Conservation (phyloP, 345 rosid species). For the Acer saccharum region DNA sequence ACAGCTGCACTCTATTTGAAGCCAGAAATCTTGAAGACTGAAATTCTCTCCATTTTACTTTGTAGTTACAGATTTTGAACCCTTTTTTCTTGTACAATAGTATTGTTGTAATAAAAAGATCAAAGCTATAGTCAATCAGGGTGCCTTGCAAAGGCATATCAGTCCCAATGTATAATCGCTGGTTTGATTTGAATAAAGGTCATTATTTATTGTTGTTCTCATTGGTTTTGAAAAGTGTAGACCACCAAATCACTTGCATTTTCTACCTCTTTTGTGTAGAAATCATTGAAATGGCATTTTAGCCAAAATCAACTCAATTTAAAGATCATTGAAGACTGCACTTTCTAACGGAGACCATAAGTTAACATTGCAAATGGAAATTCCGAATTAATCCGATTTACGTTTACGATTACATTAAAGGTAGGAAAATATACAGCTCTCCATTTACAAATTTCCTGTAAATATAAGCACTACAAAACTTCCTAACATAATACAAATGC, state of each 20-base stretch:
- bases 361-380: not conserved
- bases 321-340: not conserved
- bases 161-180: slow-evolving; percentile 2
- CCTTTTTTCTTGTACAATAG: slow-evolving; percentile 12
- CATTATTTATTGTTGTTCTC: not conserved
- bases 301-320: not conserved
- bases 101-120: slow-evolving; percentile 8
- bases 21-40: slow-evolving; percentile 37
- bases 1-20: slow-evolving; percentile 85
- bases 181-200: slow-evolving; percentile 13
- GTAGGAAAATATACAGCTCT: not conserved
- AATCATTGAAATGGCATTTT: too few relatives aligned
- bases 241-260: not conserved
- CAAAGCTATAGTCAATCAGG: not conserved
- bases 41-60: slow-evolving; percentile 13
- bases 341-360: not conserved
- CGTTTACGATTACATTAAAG: too few relatives aligned
- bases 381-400: not conserved
- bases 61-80: slow-evolving; percentile 14
- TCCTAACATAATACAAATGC: not conserved
- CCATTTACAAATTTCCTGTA: not conserved
- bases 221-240: not conserved
- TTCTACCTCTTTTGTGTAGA: not conserved
- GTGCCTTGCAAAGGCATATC: not conserved
- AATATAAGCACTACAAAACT: not conserved